Conservation (phyloP, 1,284 basidiomycete species). For the Puccinia horiana region DNA sequence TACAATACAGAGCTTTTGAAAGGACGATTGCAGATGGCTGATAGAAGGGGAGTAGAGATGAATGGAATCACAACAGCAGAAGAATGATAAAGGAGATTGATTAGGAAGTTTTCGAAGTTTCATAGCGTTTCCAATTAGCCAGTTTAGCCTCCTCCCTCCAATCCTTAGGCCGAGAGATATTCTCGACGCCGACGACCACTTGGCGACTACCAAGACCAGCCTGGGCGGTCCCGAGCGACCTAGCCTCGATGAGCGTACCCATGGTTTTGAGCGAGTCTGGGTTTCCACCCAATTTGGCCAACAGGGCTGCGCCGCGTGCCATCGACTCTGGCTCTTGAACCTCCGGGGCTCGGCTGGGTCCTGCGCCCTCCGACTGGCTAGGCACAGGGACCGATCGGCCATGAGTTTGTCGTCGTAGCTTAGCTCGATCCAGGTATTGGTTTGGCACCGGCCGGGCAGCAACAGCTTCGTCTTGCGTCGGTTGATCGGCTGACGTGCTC, state of each 20-base stretch:
- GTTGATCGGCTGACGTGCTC: too few relatives aligned
- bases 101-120: not conserved
- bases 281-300: slow-evolving; percentile 24
- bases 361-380: not conserved
- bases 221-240: not conserved
- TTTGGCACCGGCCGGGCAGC: not conserved
- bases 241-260: slow-evolving; percentile 28
- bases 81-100: not conserved
- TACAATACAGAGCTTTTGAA: too few relatives aligned
- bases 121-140: slow-evolving; percentile 42
- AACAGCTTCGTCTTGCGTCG: not conserved
- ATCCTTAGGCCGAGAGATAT: slow-evolving; percentile 20
- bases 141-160: slow-evolving; percentile 27
- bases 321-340: slow-evolving; percentile 11
- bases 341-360: not conserved
- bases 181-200: slow-evolving; percentile 32
- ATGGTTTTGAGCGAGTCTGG: not conserved
- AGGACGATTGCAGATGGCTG: not conserved
- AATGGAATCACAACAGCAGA: not conserved
- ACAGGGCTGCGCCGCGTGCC: slow-evolving; percentile 16
- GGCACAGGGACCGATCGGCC: not conserved
- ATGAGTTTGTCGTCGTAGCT: slow-evolving; percentile 19
- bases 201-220: slow-evolving; percentile 31
- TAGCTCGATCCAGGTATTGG: slow-evolving; percentile 30
- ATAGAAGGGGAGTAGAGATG: not conserved